Conservation (phyloP, 192 early-diverging fungal species). For the Coemansia sp. region DNA sequence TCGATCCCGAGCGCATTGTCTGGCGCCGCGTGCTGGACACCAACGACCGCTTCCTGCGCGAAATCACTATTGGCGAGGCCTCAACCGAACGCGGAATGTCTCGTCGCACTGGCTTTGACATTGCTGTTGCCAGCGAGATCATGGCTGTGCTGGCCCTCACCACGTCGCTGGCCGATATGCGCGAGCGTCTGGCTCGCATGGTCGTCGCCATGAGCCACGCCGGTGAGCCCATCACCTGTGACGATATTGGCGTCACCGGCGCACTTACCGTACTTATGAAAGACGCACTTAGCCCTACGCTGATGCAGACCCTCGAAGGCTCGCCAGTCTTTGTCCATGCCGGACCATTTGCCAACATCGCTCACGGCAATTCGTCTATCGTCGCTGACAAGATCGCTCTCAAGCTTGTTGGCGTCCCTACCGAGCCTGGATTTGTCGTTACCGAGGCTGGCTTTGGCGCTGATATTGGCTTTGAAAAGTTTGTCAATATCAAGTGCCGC, state of each 20-base stretch:
- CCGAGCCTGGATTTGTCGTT: slow-evolving; percentile 82
- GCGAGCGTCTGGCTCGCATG: slow-evolving; percentile 91
- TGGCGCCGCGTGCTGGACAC: slow-evolving; percentile 98
- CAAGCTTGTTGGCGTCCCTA: slow-evolving; percentile 82
- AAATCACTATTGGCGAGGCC: slow-evolving; percentile 88
- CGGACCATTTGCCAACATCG: slow-evolving; percentile 99
- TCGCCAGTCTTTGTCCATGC: slow-evolving; percentile 99
- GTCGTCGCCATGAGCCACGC: slow-evolving; percentile 85
- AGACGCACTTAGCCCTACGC: slow-evolving; percentile 97
- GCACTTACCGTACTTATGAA: slow-evolving; percentile 97
- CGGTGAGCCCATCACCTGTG: slow-evolving; percentile 88
- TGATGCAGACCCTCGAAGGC: slow-evolving; percentile 99
- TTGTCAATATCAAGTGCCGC: slow-evolving; percentile 99
- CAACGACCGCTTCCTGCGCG: slow-evolving; percentile 95
- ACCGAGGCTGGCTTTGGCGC: slow-evolving; percentile 99
- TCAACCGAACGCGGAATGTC: slow-evolving; percentile 85
- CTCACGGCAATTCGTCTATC: slow-evolving; percentile 96
- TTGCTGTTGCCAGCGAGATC: slow-evolving; percentile 96
- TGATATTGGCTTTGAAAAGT: slow-evolving; percentile 99
- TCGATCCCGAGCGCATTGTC: slow-evolving; percentile 92
- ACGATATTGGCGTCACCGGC: slow-evolving; percentile 95
- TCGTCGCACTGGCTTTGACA: slow-evolving; percentile 95
- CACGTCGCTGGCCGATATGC: slow-evolving; percentile 91
- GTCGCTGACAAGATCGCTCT: slow-evolving; percentile 96
- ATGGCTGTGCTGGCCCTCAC: slow-evolving; percentile 97